These are phyloP conservation scores for Colletotrichum tofieldiae DNA, from an alignment of 2,329 filamentous ascomycete species.

Conservation along the genomic window DNA sequence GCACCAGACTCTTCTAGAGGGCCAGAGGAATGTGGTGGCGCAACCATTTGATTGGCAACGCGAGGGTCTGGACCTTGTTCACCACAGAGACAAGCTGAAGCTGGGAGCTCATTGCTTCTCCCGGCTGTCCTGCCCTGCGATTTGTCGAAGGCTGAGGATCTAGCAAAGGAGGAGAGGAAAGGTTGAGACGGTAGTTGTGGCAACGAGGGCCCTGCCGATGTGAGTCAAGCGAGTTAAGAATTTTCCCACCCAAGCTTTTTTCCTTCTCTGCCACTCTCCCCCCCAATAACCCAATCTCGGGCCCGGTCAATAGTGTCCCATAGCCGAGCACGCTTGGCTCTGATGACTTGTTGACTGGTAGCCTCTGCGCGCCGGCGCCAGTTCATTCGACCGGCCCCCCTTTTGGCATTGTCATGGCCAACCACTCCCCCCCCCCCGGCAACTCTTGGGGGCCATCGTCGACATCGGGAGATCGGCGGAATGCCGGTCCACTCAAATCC, in stretches of 20 bases:
- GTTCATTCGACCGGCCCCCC: neutral
- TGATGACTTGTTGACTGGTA: neutral
- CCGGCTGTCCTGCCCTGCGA: no score
- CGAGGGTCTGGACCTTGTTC: neutral
- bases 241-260: neutral
- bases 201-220: slow-evolving; percentile 11
- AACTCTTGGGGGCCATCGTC: neutral
- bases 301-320: slow-evolving; percentile 30
- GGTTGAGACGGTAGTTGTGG: slow-evolving; percentile 34
- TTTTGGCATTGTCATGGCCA: slow-evolving; percentile 6
- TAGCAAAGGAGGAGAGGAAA: neutral
- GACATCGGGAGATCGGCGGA: slow-evolving; percentile 38
- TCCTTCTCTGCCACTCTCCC: neutral
- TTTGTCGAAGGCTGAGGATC: neutral
- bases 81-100: slow-evolving; percentile 4
- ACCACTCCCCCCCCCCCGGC: neutral
- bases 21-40: slow-evolving; percentile 1
- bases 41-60: slow-evolving; percentile 14
- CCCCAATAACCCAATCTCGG: slow-evolving; percentile 4
- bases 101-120: slow-evolving; percentile 7
- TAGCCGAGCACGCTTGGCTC: slow-evolving; percentile 26
- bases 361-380: slow-evolving; percentile 9
- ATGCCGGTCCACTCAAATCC: slow-evolving; percentile 13
- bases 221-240: neutral
- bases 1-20: neutral